Evolutionary conservation across 225 moss, liverwort and hornwort genomes (phyloP).

Genomic region (Physcomitrium patens): DNA sequence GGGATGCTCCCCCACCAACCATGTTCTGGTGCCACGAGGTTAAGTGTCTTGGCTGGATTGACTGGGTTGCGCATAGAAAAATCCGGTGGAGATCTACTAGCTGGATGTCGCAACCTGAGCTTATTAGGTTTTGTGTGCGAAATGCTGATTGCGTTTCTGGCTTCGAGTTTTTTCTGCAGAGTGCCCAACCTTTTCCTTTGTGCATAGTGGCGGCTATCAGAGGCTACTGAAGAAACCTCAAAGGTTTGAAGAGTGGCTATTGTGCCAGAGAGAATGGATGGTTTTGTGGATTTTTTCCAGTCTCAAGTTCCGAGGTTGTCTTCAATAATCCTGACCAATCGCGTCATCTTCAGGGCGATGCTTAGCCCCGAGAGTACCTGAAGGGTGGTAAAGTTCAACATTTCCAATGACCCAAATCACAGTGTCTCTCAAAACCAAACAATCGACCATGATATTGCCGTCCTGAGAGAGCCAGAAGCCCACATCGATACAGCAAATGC

Average conservation of each 20-base stretch:
- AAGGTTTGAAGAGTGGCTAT: slow-evolving; percentile 24
- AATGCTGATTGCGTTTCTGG: slow-evolving; percentile 46
- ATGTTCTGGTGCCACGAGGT: slow-evolving; percentile 60
- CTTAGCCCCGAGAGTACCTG: slow-evolving; percentile 20
- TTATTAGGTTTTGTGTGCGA: slow-evolving; percentile 41
- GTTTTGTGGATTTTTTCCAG: slow-evolving; percentile 44
- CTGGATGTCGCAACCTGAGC: not conserved
- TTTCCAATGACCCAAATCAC: not conserved
- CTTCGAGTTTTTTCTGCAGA: slow-evolving; percentile 37
- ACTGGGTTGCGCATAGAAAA: slow-evolving; percentile 36
- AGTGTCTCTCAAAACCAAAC: not conserved
- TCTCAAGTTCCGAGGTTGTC: slow-evolving; percentile 18
- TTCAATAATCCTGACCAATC: slow-evolving; percentile 50
- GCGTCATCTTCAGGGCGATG: slow-evolving; percentile 32
- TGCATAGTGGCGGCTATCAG: slow-evolving; percentile 49
- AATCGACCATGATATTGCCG: not conserved
- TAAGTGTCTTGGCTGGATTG: slow-evolving; percentile 52
- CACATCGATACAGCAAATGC: not conserved
- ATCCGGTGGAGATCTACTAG: slow-evolving; percentile 1
- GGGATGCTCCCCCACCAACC: slow-evolving; percentile 31
- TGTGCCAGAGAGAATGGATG: slow-evolving; percentile 48
- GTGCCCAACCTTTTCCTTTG: slow-evolving; percentile 25
- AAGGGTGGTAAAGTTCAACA: slow-evolving; percentile 34
- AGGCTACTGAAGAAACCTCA: slow-evolving; percentile 38
- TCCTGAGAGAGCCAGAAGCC: not conserved